Evolutionary conservation across 768 basidiomycete genomes (phyloP).

Genomic region (Pulveroboletus ravenelii): DNA sequence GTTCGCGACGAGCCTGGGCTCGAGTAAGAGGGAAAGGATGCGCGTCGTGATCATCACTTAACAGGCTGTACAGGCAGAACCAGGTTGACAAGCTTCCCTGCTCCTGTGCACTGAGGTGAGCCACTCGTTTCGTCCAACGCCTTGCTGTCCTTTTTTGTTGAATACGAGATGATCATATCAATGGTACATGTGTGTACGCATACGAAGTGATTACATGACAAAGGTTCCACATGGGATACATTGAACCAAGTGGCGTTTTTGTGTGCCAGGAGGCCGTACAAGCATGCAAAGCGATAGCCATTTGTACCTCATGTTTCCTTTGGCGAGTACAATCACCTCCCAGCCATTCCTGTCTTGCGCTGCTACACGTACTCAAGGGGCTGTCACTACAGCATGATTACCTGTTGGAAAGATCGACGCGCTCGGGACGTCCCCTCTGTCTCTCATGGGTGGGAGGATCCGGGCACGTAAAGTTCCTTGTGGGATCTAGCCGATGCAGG

Average conservation of each 20-base stretch:
- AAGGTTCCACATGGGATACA: not conserved
- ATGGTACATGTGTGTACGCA: not conserved
- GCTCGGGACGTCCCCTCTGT: too few relatives aligned
- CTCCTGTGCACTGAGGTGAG: not conserved
- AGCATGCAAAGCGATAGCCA: not conserved
- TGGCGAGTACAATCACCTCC: too few relatives aligned
- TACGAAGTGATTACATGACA: not conserved
- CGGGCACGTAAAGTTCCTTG: too few relatives aligned
- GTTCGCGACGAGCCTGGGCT: slow-evolving; percentile 1
- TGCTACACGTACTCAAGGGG: too few relatives aligned
- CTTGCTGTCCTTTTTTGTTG: not conserved
- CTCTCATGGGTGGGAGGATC: too few relatives aligned
- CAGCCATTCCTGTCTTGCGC: too few relatives aligned
- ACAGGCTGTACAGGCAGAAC: not conserved
- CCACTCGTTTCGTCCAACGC: not conserved
- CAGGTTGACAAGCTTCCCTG: not conserved
- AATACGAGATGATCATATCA: not conserved
- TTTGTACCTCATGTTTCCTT: too few relatives aligned
- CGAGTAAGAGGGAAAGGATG: not conserved
- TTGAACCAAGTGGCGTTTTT: too few relatives aligned
- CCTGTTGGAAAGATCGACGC: too few relatives aligned
- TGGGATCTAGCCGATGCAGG: too few relatives aligned
- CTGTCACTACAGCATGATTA: too few relatives aligned
- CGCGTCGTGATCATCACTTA: not conserved
- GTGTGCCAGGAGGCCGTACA: too few relatives aligned